Percentiles rank a stretch among this genome's conserved stretches.
These are phyloP conservation scores for Corynespora cassiicola DNA, from an alignment of 2,329 filamentous ascomycete species.

Conservation along the genomic window DNA sequence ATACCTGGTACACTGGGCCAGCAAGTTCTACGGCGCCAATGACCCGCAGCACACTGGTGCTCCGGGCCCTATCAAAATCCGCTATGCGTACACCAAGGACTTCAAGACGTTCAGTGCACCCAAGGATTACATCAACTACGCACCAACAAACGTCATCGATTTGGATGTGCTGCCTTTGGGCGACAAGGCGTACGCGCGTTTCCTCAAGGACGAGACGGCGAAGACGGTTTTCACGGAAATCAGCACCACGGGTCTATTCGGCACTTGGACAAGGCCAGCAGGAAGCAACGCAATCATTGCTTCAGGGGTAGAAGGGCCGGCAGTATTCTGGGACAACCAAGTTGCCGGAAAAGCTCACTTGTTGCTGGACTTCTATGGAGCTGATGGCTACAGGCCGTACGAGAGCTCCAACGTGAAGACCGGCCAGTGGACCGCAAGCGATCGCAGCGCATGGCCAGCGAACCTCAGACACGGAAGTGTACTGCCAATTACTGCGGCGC, in stretches of 20 bases:
- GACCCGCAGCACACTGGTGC: slow-evolving; percentile 58
- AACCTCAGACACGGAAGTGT: slow-evolving; percentile 61
- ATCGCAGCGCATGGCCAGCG: slow-evolving; percentile 51
- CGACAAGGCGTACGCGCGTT: slow-evolving; percentile 55
- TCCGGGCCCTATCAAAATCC: slow-evolving; percentile 52
- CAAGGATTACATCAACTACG: slow-evolving; percentile 58
- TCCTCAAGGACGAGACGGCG: slow-evolving; percentile 62
- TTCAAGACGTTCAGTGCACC: slow-evolving; percentile 61
- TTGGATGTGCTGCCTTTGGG: slow-evolving; percentile 62
- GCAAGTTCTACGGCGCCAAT: slow-evolving; percentile 53
- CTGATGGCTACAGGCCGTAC: slow-evolving; percentile 60
- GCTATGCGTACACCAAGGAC: slow-evolving; percentile 63
- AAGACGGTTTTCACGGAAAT: slow-evolving; percentile 61
- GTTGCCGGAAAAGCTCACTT: slow-evolving; percentile 49
- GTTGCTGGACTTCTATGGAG: slow-evolving; percentile 50
- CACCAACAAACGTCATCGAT: slow-evolving; percentile 59
- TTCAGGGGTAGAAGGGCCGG: slow-evolving; percentile 37
- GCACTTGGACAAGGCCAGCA: slow-evolving; percentile 59
- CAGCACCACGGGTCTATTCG: slow-evolving; percentile 57
- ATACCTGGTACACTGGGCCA: slow-evolving; percentile 59
- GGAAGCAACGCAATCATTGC: slow-evolving; percentile 51
- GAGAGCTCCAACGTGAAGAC: slow-evolving; percentile 52
- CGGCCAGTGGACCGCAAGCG: slow-evolving; percentile 57
- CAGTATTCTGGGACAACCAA: slow-evolving; percentile 42
- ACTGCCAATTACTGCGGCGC: slow-evolving; percentile 53